Conservation (phyloP, 2,329 filamentous ascomycete species). For the Purpureocillium lavendulum region DNA sequence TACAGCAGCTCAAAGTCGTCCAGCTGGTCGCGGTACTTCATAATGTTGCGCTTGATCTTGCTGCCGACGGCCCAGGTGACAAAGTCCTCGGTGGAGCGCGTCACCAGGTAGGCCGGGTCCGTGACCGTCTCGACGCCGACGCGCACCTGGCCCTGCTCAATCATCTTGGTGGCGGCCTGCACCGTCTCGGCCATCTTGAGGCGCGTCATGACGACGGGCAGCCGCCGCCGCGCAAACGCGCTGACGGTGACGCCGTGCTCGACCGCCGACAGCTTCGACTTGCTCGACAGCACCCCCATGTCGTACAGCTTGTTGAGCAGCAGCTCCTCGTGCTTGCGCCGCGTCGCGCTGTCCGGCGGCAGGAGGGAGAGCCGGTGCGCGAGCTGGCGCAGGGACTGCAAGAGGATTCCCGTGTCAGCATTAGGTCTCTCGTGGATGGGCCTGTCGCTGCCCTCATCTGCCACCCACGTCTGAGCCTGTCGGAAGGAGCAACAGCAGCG, state of each 20-base stretch:
- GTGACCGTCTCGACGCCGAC: constrained; percentile 87
- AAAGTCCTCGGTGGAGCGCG: constrained; percentile 87
- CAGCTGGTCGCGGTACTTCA: constrained; percentile 89
- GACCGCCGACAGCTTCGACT: constrained; percentile 72
- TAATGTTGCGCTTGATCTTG: constrained; percentile 94
- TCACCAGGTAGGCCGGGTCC: constrained; percentile 83
- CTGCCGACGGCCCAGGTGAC: constrained; percentile 93
- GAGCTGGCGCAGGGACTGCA: constrained; percentile 73
- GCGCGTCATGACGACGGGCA: constrained; percentile 87
- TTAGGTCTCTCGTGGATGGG: not conserved
- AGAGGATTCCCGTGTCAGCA: constrained; percentile 9
- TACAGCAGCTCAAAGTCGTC: constrained; percentile 93
- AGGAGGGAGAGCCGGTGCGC: constrained; percentile 82
- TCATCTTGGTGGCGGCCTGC: constrained; percentile 73
- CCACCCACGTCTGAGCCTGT: no score
- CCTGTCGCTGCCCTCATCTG: no score
- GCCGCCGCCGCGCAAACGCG: constrained; percentile 72
- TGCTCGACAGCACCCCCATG: constrained; percentile 75
- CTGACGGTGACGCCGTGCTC: constrained; percentile 86
- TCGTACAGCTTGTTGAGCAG: constrained; percentile 87
- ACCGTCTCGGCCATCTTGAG: constrained; percentile 89
- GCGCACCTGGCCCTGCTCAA: constrained; percentile 89
- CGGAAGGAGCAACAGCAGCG: no score
- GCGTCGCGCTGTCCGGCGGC: constrained; percentile 67
- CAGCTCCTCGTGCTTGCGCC: constrained; percentile 77